Evolutionary conservation across 805 yeast genomes (phyloP).

Genomic region (Metschnikowia cerradonensis): DNA sequence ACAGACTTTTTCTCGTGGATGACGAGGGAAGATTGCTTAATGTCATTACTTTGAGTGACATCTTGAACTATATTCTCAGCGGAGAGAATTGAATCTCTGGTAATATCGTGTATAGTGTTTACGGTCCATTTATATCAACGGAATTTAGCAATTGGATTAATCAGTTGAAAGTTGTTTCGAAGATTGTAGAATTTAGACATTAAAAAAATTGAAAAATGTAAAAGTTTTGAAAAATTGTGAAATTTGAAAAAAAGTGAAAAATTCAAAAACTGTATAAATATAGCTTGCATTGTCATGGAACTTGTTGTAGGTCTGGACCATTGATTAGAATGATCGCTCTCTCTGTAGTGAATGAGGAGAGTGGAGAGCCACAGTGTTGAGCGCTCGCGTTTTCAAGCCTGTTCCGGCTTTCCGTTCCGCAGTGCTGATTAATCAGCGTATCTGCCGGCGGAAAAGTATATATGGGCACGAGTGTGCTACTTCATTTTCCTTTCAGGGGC

Average conservation of each 20-base stretch:
- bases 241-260: too few species aligned
- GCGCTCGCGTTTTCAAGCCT: slow-evolving; percentile 1
- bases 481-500: background rate
- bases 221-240: too few species aligned
- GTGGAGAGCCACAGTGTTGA: background rate
- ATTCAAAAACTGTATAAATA: too few species aligned
- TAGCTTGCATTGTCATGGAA: too few species aligned
- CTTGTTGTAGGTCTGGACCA: too few species aligned
- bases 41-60: slow-evolving; percentile 87
- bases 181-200: too few species aligned
- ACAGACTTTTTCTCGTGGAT: slow-evolving; percentile 89
- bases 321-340: too few species aligned
- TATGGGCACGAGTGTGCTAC: background rate
- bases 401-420: background rate
- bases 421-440: slow-evolving; percentile 2
- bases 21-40: slow-evolving; percentile 73
- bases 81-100: slow-evolving; percentile 41
- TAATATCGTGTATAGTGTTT: background rate
- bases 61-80: slow-evolving; percentile 73
- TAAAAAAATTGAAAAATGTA: too few species aligned
- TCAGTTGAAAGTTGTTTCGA: too few species aligned
- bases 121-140: background rate
- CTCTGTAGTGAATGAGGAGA: too few species aligned
- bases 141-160: background rate
- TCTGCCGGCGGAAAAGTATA: background rate